Percentiles rank a stretch among this genome's conserved stretches.
These are phyloP conservation scores for Solidago caesia DNA, from an alignment of 129 eudicot genomes.

Conservation along the genomic window DNA sequence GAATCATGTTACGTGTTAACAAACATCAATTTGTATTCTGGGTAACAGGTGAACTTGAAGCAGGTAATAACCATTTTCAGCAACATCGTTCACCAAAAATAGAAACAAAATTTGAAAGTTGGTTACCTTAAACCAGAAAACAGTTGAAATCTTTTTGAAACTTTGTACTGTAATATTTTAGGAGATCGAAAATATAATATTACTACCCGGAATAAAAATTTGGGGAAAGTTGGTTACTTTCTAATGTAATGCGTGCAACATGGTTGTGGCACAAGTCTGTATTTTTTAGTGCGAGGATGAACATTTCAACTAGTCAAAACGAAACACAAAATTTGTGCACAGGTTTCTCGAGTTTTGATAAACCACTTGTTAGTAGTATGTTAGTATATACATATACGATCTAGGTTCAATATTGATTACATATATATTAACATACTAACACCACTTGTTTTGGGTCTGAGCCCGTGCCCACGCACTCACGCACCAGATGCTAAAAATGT, in stretches of 20 bases:
- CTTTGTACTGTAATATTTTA: background rate
- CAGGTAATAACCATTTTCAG: background rate
- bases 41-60: too few species aligned
- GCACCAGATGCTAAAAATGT: constrained; percentile 31
- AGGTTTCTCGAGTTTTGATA: constrained; percentile 17
- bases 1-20: background rate
- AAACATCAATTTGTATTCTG: background rate
- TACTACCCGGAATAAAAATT: too few species aligned
- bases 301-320: constrained; percentile 14
- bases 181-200: background rate
- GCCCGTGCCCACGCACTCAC: constrained; percentile 18
- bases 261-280: constrained; percentile 19
- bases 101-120: background rate
- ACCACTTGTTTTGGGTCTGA: constrained; percentile 26
- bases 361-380: constrained; percentile 14
- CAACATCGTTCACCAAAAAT: background rate
- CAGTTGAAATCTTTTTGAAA: background rate
- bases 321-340: constrained; percentile 12
- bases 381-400: too few species aligned
- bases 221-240: background rate
- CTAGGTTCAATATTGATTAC: too few species aligned
- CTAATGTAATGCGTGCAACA: background rate
- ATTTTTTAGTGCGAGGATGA: background rate
- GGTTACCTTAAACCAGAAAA: background rate
- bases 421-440: too few species aligned